Base-by-base conservation (phyloP, 345 rosid genomes). In the Psidium friedrichsthalianum region DNA sequence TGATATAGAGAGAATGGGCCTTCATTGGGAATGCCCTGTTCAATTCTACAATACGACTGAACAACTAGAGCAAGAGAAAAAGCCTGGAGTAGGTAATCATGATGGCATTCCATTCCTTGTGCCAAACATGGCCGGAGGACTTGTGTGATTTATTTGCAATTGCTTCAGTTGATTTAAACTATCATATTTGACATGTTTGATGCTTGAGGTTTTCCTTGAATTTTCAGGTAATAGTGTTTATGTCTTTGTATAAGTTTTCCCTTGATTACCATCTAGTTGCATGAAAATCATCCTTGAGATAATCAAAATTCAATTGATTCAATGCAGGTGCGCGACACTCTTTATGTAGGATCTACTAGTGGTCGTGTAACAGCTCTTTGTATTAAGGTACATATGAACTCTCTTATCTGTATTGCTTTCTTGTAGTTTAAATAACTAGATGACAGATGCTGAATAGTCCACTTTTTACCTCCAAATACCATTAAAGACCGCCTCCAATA, bases 331-430 rank as follows among this genome's bases (percentile, higher is more conserved):
- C 91, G 59, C 81, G 69, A 86, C 53, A 84, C 84, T 56, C 91
- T 97, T 81, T 95, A 92, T 82, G 98, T 93, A 87, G 96, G 95
- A 88, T 94, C 99, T 64, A 97, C 99, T 59, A 92, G 90, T 88
- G 99, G 99, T 44, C 93, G 91, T 29, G 91, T 97, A 84, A 93
- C 94, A 86, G 98, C 98, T 87, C 52, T 95, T 86, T 97, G 95
- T 78, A 40, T 93, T 86, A 89, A 93, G 96, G 99, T 97, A 90
- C 84, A 8, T 24, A 10, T 82, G 25, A 32, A 82, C 84, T 82
- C 32, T 52, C 47, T 55, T 25, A 29, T n/a, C 40, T 0, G 1
- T 52, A 8, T 51, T 82, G 56, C 44, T 82, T 82, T 36, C 40
- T 82, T 53, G 59, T n/a, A 82, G 25, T 52, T 36, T 69, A 44